These are phyloP conservation scores for Lotmaria passim DNA, from an alignment of 208 protist genomes.

Conservation along the genomic window DNA sequence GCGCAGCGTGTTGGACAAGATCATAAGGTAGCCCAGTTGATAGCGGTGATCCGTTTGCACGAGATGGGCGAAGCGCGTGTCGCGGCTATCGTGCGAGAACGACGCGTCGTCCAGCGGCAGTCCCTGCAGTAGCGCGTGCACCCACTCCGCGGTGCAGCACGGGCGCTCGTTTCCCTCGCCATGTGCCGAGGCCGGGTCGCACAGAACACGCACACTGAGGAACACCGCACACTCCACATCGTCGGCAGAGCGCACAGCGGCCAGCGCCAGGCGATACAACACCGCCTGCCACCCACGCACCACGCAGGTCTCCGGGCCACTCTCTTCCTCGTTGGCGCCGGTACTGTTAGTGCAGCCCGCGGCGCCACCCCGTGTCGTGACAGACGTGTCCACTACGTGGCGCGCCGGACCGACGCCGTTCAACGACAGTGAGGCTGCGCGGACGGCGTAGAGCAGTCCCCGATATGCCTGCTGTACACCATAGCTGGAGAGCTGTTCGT, in stretches of 20 bases:
- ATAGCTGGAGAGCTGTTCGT: slow-evolving; percentile 81
- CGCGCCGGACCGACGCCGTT: not conserved
- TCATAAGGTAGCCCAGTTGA: slow-evolving; percentile 65
- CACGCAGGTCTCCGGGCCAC: not conserved
- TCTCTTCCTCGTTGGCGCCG: not conserved
- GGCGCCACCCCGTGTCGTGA: no score
- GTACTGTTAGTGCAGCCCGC: no score
- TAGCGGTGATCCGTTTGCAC: slow-evolving; percentile 49
- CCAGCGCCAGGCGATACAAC: slow-evolving; percentile 51
- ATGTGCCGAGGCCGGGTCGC: slow-evolving; percentile 55
- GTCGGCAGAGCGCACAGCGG: slow-evolving; percentile 21
- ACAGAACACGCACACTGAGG: slow-evolving; percentile 62
- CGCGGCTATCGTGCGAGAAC: not conserved
- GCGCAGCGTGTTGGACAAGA: slow-evolving; percentile 62
- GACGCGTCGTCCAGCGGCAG: slow-evolving; percentile 9
- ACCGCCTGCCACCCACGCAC: slow-evolving; percentile 52
- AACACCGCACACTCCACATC: slow-evolving; percentile 49
- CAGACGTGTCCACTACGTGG: no score
- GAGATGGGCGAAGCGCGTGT: slow-evolving; percentile 23
- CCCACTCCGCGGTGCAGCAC: slow-evolving; percentile 73
- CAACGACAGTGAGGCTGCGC: slow-evolving; percentile 12
- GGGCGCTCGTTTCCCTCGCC: slow-evolving; percentile 88
- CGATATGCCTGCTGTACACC: slow-evolving; percentile 70
- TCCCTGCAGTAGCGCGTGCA: slow-evolving; percentile 44
- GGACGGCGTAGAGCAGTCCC: slow-evolving; percentile 56